These are phyloP conservation scores for Cyclotella choctawhatcheeana DNA, from an alignment of 108 stramenopile genomes.

Conservation along the genomic window DNA sequence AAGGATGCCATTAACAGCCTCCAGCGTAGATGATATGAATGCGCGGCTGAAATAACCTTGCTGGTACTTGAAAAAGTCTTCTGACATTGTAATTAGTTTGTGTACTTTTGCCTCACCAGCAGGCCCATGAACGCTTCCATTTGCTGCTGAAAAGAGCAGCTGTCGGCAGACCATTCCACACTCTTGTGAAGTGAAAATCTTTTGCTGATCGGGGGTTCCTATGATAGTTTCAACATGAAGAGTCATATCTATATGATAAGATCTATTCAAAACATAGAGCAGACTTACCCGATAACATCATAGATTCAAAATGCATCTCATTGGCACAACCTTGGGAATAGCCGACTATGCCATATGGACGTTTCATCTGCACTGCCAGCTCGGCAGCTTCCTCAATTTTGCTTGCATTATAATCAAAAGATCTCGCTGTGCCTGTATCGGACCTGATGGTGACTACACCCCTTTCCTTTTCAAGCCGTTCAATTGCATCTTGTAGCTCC, in stretches of 20 bases:
- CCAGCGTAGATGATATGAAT: slow-evolving; percentile 73
- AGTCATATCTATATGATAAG: too few relatives aligned
- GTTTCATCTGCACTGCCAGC: slow-evolving; percentile 46
- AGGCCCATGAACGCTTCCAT: slow-evolving; percentile 85
- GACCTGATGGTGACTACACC: slow-evolving; percentile 79
- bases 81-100: slow-evolving; percentile 79
- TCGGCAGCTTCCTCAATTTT: slow-evolving; percentile 75
- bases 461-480: slow-evolving; percentile 68
- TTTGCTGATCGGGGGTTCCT: slow-evolving; percentile 82
- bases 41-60: slow-evolving; percentile 88
- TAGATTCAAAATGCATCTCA: slow-evolving; percentile 78
- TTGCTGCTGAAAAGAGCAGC: slow-evolving; percentile 87
- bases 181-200: slow-evolving; percentile 44
- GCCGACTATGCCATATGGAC: slow-evolving; percentile 80
- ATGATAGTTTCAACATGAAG: not conserved
- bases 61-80: slow-evolving; percentile 90
- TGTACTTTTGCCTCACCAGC: slow-evolving; percentile 82
- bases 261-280: too few relatives aligned
- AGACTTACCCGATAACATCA: slow-evolving; percentile 60
- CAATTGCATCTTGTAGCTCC: slow-evolving; percentile 73
- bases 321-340: slow-evolving; percentile 93
- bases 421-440: slow-evolving; percentile 86
- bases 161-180: slow-evolving; percentile 79
- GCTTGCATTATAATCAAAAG: slow-evolving; percentile 85
- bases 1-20: slow-evolving; percentile 59